Evolutionary conservation across 2,329 filamentous ascomycete species (phyloP).

Genomic region (Phialophora chinensis): DNA sequence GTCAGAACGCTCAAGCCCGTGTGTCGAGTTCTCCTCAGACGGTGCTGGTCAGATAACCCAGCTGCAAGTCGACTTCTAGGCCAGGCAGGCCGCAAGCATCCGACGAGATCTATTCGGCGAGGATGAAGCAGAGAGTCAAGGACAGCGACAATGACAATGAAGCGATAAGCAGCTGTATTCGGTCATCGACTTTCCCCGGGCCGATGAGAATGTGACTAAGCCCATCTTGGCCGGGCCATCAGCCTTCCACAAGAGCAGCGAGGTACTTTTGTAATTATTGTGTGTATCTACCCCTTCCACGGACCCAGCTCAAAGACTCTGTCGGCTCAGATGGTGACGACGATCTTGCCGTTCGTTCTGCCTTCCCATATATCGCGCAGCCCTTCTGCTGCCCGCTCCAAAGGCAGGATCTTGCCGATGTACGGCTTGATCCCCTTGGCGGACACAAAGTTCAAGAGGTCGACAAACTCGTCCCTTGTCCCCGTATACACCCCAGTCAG

Average conservation of each 20-base stretch:
- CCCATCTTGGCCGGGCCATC: background rate
- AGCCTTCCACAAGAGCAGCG: background rate
- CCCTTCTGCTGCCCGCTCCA: constrained; percentile 26
- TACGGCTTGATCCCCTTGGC: constrained; percentile 28
- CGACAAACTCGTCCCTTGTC: constrained; percentile 32
- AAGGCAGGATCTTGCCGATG: constrained; percentile 29
- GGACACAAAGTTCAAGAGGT: constrained; percentile 28
- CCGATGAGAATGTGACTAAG: background rate
- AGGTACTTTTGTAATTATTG: background rate
- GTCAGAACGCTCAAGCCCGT: background rate
- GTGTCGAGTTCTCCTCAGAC: background rate
- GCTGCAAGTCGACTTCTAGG: background rate
- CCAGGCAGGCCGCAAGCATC: background rate
- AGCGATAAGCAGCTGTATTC: constrained; percentile 6
- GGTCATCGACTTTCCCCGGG: background rate
- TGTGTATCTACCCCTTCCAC: background rate
- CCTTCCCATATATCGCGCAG: constrained; percentile 31
- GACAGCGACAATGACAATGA: background rate
- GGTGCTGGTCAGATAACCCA: background rate
- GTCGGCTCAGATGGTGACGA: constrained; percentile 21
- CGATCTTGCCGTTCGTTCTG: constrained; percentile 29
- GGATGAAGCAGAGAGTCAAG: background rate
- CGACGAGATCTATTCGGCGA: background rate
- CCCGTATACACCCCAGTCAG: constrained; percentile 30
- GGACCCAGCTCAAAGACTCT: background rate